Evolutionary conservation across 176 grass and related monocot genomes (phyloP), one percentile per base, ranked within the genome.

Genomic region (Juncus effusus): DNA sequence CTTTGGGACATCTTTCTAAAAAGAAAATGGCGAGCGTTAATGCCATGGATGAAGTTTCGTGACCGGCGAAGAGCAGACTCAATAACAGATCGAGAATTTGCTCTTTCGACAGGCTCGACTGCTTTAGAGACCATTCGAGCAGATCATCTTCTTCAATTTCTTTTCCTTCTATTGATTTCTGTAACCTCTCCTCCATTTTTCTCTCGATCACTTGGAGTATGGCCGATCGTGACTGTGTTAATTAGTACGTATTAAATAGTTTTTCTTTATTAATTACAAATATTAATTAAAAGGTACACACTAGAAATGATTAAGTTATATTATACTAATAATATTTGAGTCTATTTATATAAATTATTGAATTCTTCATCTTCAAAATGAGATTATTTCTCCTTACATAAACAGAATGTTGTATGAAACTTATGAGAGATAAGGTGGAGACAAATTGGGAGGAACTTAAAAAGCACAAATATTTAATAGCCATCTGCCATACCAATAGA

Each of bases 71-170:
- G 13, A 99, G 88, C 85, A 99, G 61, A 74, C 94, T 93, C 12
- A 99, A 68, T 65, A 99, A 70, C 7, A 99, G 88, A 75, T 99
- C 94, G n/a, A 92, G 64, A 54, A 99, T 93, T 78, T 99, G 88
- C 39, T 99, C 94, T 39, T 84, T 86, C 1, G 80, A 82, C 11
- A 99, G 75, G 54, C 77, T 84, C 3, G 85, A 86, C 7, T 92
- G 77, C 44, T 80, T 89, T n/a, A 89, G 36, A 10, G 85, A 79
- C 88, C 88, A 97, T 65, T 85, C 85, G 6, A 97, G 85, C 64
- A 97, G 88, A 65, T 97, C 93, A n/a, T 92, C 88, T 65, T 92
- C 85, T 37, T 93, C 83, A 3, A 67, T 52, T 16, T 65, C 79
- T 3, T 42, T 42, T 11, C 66, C 60, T 62, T 75, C 71, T 16